A percentile compares a stretch with the other conserved stretches of the same genome.
These are phyloP conservation scores for Eucalyptus polybractea DNA, from an alignment of 345 rosid species.

Conservation along the genomic window DNA sequence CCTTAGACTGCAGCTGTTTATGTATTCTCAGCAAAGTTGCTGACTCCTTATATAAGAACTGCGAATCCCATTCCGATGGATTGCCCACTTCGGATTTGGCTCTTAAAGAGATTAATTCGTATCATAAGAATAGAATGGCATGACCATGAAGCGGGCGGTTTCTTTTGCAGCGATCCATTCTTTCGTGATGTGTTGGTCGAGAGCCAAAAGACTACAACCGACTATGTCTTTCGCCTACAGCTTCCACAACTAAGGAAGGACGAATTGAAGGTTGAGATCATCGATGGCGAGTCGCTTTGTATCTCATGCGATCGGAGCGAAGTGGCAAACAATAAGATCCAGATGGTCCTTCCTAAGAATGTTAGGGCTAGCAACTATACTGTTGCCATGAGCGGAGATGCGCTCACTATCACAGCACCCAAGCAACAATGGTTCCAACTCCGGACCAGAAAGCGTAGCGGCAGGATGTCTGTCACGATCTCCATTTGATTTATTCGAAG, in stretches of 20 bases:
- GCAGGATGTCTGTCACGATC: not conserved
- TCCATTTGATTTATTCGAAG: not conserved
- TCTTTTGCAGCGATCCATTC: not conserved
- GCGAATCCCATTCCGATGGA: not conserved
- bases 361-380: not conserved
- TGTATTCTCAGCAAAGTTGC: no score
- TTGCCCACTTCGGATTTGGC: no score
- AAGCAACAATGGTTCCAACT: not conserved
- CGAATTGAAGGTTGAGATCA: not conserved
- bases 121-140: not conserved
- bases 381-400: not conserved
- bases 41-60: not conserved
- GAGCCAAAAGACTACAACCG: not conserved
- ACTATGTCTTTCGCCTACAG: not conserved
- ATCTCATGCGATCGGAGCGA: not conserved
- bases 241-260: not conserved
- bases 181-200: not conserved
- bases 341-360: not conserved
- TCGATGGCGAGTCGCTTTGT: not conserved
- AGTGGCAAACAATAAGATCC: not conserved
- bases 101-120: not conserved
- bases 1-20: no score
- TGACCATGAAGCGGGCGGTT: not conserved
- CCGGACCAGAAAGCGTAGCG: not conserved
- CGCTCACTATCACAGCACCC: not conserved